Evolutionary conservation across 257 asterid species (phyloP).

Genomic region (Cordia subcordata): DNA sequence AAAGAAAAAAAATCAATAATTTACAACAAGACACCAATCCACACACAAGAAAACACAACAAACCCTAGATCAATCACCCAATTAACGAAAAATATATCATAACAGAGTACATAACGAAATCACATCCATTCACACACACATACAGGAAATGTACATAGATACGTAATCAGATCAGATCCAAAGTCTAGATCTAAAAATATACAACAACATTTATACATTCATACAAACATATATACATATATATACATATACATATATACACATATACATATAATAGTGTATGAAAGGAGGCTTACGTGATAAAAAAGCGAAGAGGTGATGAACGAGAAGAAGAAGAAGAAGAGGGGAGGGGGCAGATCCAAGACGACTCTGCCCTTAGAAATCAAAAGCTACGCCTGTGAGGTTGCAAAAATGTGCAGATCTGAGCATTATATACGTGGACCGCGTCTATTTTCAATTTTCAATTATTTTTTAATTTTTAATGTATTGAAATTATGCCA

Average conservation of each 20-base stretch:
- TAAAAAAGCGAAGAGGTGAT: background rate
- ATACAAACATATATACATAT: background rate
- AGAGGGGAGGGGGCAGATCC: slow-evolving; percentile 28
- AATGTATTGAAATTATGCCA: too few species aligned
- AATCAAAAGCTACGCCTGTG: background rate
- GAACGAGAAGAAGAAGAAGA: background rate
- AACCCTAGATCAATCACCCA: too few species aligned
- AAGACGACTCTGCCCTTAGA: slow-evolving; percentile 26
- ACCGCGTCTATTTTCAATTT: background rate
- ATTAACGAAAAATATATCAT: too few species aligned
- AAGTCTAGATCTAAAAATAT: slow-evolving; percentile 6
- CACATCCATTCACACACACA: background rate
- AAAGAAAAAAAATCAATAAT: background rate
- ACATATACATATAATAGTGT: background rate
- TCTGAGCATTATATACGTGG: background rate
- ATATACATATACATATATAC: background rate
- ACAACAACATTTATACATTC: background rate
- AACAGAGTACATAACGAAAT: background rate
- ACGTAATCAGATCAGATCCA: background rate
- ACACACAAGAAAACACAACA: too few species aligned
- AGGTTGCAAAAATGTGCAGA: background rate
- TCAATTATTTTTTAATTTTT: too few species aligned
- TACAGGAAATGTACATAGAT: too few species aligned
- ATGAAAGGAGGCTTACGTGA: slow-evolving; percentile 12
- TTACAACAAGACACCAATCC: background rate